phyloP scores from a whole-genome alignment of 2,329 filamentous ascomycete genomes.

The Sarocladium kiliense region DNA sequence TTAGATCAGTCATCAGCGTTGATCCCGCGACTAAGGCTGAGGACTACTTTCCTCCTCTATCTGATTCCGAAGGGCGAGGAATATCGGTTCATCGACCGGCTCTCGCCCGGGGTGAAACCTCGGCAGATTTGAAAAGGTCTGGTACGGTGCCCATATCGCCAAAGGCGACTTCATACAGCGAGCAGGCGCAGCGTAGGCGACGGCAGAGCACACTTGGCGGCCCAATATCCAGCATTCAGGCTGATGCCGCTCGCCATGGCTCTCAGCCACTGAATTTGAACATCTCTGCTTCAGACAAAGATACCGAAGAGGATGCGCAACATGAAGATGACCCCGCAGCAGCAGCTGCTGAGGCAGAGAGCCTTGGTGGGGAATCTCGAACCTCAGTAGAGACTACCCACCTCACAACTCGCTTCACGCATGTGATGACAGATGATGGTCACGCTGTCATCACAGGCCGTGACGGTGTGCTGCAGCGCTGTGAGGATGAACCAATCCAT shows the following conservation, averaged over 20 bases:
- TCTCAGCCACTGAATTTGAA: constrained; percentile 28
- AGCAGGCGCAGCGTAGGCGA: constrained; percentile 17
- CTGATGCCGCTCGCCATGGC: constrained; percentile 36
- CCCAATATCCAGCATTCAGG: constrained; percentile 39
- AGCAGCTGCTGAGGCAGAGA: neutral
- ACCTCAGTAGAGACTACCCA: constrained; percentile 35
- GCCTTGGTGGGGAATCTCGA: neutral
- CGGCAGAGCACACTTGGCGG: constrained; percentile 31
- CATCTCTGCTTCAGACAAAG: constrained; percentile 25
- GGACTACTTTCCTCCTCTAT: constrained; percentile 28
- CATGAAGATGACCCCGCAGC: neutral
- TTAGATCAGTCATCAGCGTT: constrained; percentile 72
- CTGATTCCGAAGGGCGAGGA: constrained; percentile 25
- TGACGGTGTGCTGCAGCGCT: constrained; percentile 68
- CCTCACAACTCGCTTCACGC: constrained; percentile 71
- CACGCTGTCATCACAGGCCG: constrained; percentile 80
- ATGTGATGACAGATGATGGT: constrained; percentile 69
- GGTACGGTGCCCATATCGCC: constrained; percentile 21
- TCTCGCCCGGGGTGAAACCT: constrained; percentile 23
- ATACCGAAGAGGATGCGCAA: constrained; percentile 21
- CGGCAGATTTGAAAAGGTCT: constrained; percentile 20
- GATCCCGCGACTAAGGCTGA: constrained; percentile 46
- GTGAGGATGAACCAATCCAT: constrained; percentile 89
- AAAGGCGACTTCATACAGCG: constrained; percentile 15
- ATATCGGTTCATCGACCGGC: constrained; percentile 24